Evolutionary conservation across 306 rosid species (phyloP).

Genomic region (Medicago ruthenica): DNA sequence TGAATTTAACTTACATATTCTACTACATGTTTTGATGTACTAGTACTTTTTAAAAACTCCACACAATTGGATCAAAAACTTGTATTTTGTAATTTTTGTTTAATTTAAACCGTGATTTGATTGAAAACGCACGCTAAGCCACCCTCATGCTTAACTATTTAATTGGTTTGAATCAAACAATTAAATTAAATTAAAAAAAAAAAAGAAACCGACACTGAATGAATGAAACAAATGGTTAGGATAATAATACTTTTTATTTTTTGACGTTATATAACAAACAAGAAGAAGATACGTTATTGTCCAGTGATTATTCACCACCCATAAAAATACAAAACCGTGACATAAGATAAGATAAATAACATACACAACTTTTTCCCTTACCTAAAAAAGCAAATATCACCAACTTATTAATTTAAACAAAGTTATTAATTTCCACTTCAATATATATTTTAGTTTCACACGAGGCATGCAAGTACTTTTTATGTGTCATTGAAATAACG

Average conservation of each 20-base stretch:
- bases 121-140: too few relatives aligned
- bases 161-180: too few relatives aligned
- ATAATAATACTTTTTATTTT: background rate
- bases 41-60: background rate
- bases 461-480: constrained; percentile 28
- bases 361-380: background rate
- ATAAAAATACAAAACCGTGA: constrained; percentile 40
- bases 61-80: background rate
- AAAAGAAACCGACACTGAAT: constrained; percentile 17
- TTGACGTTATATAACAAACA: background rate
- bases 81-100: background rate
- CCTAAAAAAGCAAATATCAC: constrained; percentile 34
- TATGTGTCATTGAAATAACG: constrained; percentile 45
- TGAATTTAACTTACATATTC: background rate
- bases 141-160: too few relatives aligned
- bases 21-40: background rate
- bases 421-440: constrained; percentile 38
- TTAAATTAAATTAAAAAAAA: background rate
- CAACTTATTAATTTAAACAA: constrained; percentile 29
- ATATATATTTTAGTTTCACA: constrained; percentile 15
- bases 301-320: constrained; percentile 22
- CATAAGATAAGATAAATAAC: background rate
- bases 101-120: background rate
- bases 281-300: constrained; percentile 43
- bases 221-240: background rate